Base-by-base conservation (phyloP, 2,329 filamentous ascomycete genomes). In the Monilinia aucupariae region DNA sequence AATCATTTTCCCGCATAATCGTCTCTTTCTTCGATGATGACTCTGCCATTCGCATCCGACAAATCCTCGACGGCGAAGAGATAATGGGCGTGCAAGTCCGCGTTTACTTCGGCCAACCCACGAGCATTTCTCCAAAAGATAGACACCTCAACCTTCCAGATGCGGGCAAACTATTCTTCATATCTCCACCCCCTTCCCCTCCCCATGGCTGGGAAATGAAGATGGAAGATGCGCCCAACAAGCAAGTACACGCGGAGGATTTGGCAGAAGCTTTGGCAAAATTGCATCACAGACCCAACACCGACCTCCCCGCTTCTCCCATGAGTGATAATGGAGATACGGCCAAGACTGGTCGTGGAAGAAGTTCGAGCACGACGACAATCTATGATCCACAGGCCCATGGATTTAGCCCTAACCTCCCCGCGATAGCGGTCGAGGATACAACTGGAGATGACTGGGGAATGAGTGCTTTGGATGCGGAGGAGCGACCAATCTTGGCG, bases 1-100 rank as follows among this genome's bases (percentile, higher is more conserved):
- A 90, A 75, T 92, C 88, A 8, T 91, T 94, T 81, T 85, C 87
- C 67, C 87, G 90, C 74, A 91, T 94, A 71, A 81, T 93, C 69
- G 85, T 90, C 65, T 91, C 89, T 69, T 93, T 94, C 80, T 87
- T 82, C 76, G 84, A 85, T 65, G 80, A 83, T 71, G 82, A 86
- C 60, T 83, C 87, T 61, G 89, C 90, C 63, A 85, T 90, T 70
- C 79, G 80, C 62, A 88, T 93, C 62, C 86, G 89, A 67, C 79
- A 85, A 68, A 80, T 87, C 62, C 89, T 91, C 76, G 89, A 94
- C 71, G 86, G 87, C 70, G 87, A 92, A 76, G 78, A 79, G 30
- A 81, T 93, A 68, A 83, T 92, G 77, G 90, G 89, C 70, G 81
- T 87, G 74, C 80, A 81, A 61, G 82, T 88, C 70, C 82, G 83